Percentiles rank a stretch among this genome's conserved stretches.
phyloP scores from a whole-genome alignment of 2,329 filamentous ascomycete genomes.

The Lojkania enalia region DNA sequence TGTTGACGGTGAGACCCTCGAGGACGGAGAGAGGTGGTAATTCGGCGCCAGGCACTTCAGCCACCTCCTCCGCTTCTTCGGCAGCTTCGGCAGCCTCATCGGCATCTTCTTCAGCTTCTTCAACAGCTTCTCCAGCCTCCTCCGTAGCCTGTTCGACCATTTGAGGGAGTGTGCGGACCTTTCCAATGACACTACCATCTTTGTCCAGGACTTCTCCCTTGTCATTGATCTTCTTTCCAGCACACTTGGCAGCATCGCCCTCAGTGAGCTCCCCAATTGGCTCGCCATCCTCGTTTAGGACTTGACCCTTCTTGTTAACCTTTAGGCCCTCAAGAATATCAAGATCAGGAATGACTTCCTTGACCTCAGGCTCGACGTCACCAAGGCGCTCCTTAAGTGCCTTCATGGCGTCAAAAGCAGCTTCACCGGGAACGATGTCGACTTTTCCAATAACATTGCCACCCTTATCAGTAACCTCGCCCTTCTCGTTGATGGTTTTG shows the following conservation, averaged over 20 bases:
- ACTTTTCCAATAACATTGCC: constrained; percentile 56
- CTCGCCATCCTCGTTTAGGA: constrained; percentile 58
- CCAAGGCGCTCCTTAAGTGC: constrained; percentile 51
- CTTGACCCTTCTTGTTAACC: constrained; percentile 62
- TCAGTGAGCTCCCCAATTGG: constrained; percentile 57
- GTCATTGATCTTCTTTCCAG: constrained; percentile 67
- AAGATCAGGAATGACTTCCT: constrained; percentile 49
- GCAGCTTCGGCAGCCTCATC: constrained; percentile 32
- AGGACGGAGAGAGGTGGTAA: constrained; percentile 54
- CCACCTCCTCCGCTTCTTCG: constrained; percentile 30
- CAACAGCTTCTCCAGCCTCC: constrained; percentile 37
- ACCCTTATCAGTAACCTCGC: constrained; percentile 55
- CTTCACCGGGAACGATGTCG: constrained; percentile 53
- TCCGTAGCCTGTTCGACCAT: constrained; percentile 39
- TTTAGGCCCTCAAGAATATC: constrained; percentile 57
- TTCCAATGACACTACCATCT: constrained; percentile 65
- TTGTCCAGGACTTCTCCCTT: constrained; percentile 67
- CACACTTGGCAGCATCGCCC: constrained; percentile 64
- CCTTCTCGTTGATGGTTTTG: constrained; percentile 55
- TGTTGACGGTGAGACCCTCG: constrained; percentile 55
- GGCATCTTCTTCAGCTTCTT: constrained; percentile 36
- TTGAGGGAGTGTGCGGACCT: constrained; percentile 58
- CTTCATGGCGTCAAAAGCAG: constrained; percentile 55
- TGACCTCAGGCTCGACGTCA: constrained; percentile 50
- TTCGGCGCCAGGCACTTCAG: constrained; percentile 35